These are phyloP conservation scores for Geotrichum aggregatum DNA, from an alignment of 1,139 yeast species.

Conservation along the genomic window DNA sequence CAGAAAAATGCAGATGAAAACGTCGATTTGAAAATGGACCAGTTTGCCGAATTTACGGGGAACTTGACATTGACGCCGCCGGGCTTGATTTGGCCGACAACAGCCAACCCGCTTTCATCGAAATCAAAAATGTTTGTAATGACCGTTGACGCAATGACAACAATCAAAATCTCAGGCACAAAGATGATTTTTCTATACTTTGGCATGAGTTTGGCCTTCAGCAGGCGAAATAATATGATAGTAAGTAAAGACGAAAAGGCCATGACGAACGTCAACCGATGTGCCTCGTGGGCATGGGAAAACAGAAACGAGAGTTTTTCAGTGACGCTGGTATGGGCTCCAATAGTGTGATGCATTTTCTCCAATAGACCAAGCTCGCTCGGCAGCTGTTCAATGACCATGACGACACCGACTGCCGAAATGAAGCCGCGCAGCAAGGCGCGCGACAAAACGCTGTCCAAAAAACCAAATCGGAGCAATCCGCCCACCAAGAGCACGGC, in stretches of 20 bases:
- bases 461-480: conserved; percentile 74
- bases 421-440: conserved; percentile 85
- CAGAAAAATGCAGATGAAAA: conserved; percentile 54
- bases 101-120: conserved; percentile 55
- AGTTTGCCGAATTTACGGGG: conserved; percentile 45
- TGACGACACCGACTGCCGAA: conserved; percentile 87
- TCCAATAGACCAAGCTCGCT: conserved; percentile 63
- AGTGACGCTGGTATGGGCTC: conserved; percentile 67
- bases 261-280: conserved; percentile 36
- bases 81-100: conserved; percentile 64
- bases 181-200: conserved; percentile 33
- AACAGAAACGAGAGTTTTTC: conserved; percentile 62
- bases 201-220: conserved; percentile 20
- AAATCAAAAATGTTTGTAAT: conserved; percentile 54
- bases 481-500: conserved; percentile 73
- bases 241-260: conserved; percentile 36
- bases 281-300: conserved; percentile 41
- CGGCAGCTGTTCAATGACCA: conserved; percentile 74
- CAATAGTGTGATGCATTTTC: conserved; percentile 45
- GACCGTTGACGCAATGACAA: conserved; percentile 60
- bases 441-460: conserved; percentile 81
- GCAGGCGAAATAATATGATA: conserved; percentile 32
- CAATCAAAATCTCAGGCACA: conserved; percentile 79
- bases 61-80: conserved; percentile 45
- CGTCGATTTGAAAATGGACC: conserved; percentile 37